A percentile compares a stretch with the other conserved stretches of the same genome.
phyloP scores from a whole-genome alignment of 352 stramenopile species.

The Pythium dissotocum region DNA sequence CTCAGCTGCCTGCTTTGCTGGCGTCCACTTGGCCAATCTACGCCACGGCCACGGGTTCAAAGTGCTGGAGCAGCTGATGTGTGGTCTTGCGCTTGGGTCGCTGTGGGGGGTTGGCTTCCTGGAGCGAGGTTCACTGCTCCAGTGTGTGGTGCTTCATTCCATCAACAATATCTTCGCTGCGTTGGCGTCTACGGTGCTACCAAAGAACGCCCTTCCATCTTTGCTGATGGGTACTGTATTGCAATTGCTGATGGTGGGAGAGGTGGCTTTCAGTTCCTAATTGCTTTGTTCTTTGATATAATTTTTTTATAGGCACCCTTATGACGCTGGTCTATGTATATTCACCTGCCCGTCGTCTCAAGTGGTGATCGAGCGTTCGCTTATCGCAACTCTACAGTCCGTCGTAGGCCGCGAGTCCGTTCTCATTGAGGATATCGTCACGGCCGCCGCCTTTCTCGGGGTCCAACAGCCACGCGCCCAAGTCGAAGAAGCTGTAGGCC shows the following conservation, averaged over 20 bases:
- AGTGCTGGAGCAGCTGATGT: conserved; percentile 43
- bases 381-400: conserved; percentile 40
- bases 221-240: not conserved
- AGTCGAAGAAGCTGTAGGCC: conserved; percentile 90
- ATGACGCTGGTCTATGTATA: not conserved
- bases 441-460: conserved; percentile 81
- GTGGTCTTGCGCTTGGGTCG: conserved; percentile 44
- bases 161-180: conserved; percentile 62
- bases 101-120: conserved; percentile 45
- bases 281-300: not conserved
- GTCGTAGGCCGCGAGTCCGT: conserved; percentile 91
- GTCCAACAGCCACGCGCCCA: conserved; percentile 90
- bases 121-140: conserved; percentile 41
- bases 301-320: not conserved
- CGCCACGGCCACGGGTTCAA: conserved; percentile 22
- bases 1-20: conserved; percentile 48
- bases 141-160: conserved; percentile 58
- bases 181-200: not conserved
- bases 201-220: not conserved
- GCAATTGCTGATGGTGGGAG: too few species aligned
- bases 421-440: conserved; percentile 90
- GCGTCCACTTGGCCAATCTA: conserved; percentile 47
- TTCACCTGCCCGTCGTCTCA: not conserved
- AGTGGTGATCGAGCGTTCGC: not conserved
- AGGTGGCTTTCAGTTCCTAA: too few species aligned